These are phyloP conservation scores for Heliosperma pusillum DNA, from an alignment of 148 eudicot genomes.

Conservation along the genomic window DNA sequence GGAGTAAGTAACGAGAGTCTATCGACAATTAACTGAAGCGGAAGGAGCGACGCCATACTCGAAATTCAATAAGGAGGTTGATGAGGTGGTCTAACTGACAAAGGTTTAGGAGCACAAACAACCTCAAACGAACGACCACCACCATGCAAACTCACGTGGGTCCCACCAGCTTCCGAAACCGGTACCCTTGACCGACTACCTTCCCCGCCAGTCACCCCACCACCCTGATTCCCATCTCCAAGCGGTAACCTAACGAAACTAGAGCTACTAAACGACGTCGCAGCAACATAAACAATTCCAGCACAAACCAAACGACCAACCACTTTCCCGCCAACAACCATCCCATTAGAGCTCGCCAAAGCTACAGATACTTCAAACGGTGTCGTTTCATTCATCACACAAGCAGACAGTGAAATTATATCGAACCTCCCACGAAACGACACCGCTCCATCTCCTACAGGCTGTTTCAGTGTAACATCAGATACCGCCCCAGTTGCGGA, in stretches of 20 bases:
- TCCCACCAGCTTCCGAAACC: slow-evolving; percentile 3
- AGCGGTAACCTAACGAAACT: slow-evolving; percentile 46
- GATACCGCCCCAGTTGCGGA: slow-evolving; percentile 53
- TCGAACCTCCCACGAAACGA: slow-evolving; percentile 51
- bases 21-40: too few species aligned
- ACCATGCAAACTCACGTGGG: slow-evolving; percentile 9
- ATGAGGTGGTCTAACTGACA: neutral
- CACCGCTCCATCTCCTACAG: slow-evolving; percentile 38
- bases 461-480: slow-evolving; percentile 48
- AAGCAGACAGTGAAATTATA: slow-evolving; percentile 37
- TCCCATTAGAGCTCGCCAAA: slow-evolving; percentile 74
- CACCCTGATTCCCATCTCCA: slow-evolving; percentile 8
- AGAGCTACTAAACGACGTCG: slow-evolving; percentile 55
- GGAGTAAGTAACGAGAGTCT: too few species aligned
- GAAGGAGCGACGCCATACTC: too few species aligned
- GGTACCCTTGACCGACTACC: neutral
- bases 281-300: slow-evolving; percentile 54
- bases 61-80: neutral
- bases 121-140: neutral
- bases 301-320: slow-evolving; percentile 48
- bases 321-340: slow-evolving; percentile 68
- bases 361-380: slow-evolving; percentile 40
- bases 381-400: slow-evolving; percentile 16
- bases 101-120: slow-evolving; percentile 9
- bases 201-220: slow-evolving; percentile 15